Conservation (phyloP, 1,139 yeast genomes). For the Geotrichum bryndzae region DNA sequence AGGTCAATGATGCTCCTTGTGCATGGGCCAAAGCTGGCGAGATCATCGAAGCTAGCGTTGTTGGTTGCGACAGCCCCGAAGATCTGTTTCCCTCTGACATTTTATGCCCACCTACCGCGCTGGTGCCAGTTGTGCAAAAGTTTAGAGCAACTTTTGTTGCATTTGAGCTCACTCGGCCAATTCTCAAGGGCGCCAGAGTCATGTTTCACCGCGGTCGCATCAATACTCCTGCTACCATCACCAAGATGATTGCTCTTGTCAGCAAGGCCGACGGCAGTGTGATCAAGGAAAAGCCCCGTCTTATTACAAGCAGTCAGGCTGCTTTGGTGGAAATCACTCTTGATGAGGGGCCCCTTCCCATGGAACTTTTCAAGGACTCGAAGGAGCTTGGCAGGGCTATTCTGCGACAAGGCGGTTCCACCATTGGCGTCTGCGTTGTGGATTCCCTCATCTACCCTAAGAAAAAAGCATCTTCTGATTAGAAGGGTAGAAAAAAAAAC, state of each 20-base stretch:
- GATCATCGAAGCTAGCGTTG: conserved; percentile 54
- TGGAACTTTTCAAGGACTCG: conserved; percentile 54
- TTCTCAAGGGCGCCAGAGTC: conserved; percentile 77
- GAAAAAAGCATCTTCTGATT: not conserved
- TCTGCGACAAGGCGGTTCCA: conserved; percentile 75
- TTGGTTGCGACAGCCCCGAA: conserved; percentile 43
- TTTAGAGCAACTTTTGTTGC: conserved; percentile 56
- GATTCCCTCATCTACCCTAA: conserved; percentile 19
- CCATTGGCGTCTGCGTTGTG: conserved; percentile 83
- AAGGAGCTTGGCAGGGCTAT: conserved; percentile 74
- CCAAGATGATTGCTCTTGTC: conserved; percentile 49
- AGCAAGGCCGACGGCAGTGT: conserved; percentile 41
- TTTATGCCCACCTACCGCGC: conserved; percentile 46
- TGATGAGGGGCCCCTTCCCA: conserved; percentile 49
- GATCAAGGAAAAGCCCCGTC: conserved; percentile 55
- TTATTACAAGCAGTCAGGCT: conserved; percentile 63
- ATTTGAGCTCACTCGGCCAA: conserved; percentile 67
- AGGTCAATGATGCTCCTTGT: conserved; percentile 30
- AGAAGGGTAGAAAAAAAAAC: not conserved
- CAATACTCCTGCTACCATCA: conserved; percentile 66
- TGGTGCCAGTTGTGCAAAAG: conserved; percentile 44
- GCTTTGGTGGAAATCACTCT: conserved; percentile 69
- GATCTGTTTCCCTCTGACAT: conserved; percentile 71
- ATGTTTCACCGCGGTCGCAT: conserved; percentile 77
- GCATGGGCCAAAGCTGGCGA: conserved; percentile 64